A percentile compares a stretch with the other conserved stretches of the same genome.
Evolutionary conservation across 805 yeast genomes (phyloP).

Genomic region (Kluyveromyces wickerhamii): DNA sequence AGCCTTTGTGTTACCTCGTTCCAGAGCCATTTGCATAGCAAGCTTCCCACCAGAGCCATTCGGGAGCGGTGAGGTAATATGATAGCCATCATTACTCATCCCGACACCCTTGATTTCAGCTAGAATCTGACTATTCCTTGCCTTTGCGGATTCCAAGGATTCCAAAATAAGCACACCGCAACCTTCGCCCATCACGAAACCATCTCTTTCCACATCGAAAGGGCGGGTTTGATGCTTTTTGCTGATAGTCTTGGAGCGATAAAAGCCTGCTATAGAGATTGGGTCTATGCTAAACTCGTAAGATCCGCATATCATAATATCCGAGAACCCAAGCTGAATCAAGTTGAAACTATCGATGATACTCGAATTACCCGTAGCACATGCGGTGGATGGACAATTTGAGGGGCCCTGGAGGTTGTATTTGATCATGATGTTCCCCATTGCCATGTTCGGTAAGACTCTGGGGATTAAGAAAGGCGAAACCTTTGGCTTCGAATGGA

Average conservation of each 20-base stretch:
- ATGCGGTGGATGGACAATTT: constrained; percentile 86
- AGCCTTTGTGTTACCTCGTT: constrained; percentile 40
- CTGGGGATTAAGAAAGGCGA: constrained; percentile 85
- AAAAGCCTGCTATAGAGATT: constrained; percentile 79
- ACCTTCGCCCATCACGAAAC: constrained; percentile 94
- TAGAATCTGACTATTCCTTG: constrained; percentile 57
- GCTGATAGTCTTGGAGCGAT: constrained; percentile 76
- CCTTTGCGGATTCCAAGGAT: constrained; percentile 63
- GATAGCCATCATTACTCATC: constrained; percentile 82
- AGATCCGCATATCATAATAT: constrained; percentile 91
- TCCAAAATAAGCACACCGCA: constrained; percentile 77
- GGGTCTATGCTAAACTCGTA: constrained; percentile 86
- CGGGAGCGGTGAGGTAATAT: constrained; percentile 83
- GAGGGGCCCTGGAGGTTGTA: constrained; percentile 76
- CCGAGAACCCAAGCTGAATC: constrained; percentile 70
- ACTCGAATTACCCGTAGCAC: constrained; percentile 93
- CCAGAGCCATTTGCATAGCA: constrained; percentile 74
- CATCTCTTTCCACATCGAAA: constrained; percentile 68
- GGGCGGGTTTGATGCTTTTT: constrained; percentile 73
- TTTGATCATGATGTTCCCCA: constrained; percentile 79
- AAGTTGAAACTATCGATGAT: constrained; percentile 89
- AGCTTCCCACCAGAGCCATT: constrained; percentile 78
- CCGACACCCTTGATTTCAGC: constrained; percentile 89
- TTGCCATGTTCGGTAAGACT: constrained; percentile 85
- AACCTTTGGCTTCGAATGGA: constrained; percentile 42